Evolutionary conservation across 805 yeast genomes (phyloP).

Genomic region (Myxozyma geophila): DNA sequence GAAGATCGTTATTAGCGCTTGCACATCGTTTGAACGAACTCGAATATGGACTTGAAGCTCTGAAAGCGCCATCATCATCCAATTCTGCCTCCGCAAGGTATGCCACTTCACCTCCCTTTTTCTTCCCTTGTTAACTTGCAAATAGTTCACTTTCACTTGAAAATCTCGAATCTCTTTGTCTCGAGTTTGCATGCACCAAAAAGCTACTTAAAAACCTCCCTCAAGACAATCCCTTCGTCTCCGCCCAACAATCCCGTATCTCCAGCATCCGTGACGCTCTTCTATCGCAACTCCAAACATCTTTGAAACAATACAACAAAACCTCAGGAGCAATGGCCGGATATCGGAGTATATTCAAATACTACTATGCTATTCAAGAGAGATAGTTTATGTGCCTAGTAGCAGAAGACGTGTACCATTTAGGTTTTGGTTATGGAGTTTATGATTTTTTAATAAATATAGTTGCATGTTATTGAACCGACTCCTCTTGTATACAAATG

Average conservation of each 20-base stretch:
- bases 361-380: slow-evolving; percentile 1
- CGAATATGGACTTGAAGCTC: slow-evolving; percentile 24
- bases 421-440: too few species aligned
- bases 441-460: too few species aligned
- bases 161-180: slow-evolving; percentile 5
- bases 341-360: slow-evolving; percentile 11
- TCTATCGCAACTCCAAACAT: background rate
- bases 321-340: background rate
- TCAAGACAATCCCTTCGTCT: slow-evolving; percentile 26
- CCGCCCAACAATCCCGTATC: slow-evolving; percentile 19
- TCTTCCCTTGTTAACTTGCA: background rate
- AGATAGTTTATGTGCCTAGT: background rate
- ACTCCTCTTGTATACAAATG: too few species aligned
- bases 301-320: background rate
- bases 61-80: slow-evolving; percentile 3
- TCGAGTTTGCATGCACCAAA: slow-evolving; percentile 4
- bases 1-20: slow-evolving; percentile 34
- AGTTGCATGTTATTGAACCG: too few species aligned
- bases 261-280: slow-evolving; percentile 1
- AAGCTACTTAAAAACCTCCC: slow-evolving; percentile 6
- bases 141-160: slow-evolving; percentile 15
- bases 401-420: background rate
- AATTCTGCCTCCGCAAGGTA: background rate
- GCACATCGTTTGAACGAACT: slow-evolving; percentile 36
- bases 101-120: background rate